Evolutionary conservation across 495 filamentous ascomycete genomes (phyloP), one percentile per base, ranked within the genome.

Genomic region (Penicillium subrubescens): DNA sequence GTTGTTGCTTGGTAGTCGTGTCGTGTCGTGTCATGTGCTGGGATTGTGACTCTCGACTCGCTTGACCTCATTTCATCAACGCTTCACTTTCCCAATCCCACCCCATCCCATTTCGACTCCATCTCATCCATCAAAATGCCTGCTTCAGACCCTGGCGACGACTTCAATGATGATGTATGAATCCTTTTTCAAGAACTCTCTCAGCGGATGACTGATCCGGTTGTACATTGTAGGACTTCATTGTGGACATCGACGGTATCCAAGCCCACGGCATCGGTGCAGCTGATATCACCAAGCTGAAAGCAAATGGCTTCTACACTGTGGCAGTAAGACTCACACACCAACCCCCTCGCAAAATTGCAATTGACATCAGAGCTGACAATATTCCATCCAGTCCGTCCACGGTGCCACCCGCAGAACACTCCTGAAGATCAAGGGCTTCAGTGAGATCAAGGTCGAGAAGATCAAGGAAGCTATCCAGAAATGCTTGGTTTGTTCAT

Each of bases 401-500:
- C 84, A 90, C 67, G 79, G 83, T 19, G 86, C 88, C 19, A 91
- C 89, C 7, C 83, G 87, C 41, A 86, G 83, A 64, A 87, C 80
- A 33, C 81, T 93, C 35, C 73, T 89, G 60, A 92, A 89, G 72
- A 91, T 93, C 72, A 91, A 90, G 71, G 90, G 90, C 8, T 92
- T 93, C 75, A 92, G 89, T 59, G 91, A 93, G 70, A 82, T 88
- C 69, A 93, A 92, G 74, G 91, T 92, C 14, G 91, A 92, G 62
- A 93, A 92, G 71, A 81, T 93, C 72, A 93, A 92, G 70, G 90
- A 93, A 66, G 90, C 90, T 23, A 84, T 89, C 43, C 80, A 83
- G 62, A 93, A 93, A 69, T 88, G 88, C 62, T 78, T 88, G 69
- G 90, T 91, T 12, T 15, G 53, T 14, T 31, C 14, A 5, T 15